phyloP scores from a whole-genome alignment of 139 green algal species.

The Trebouxia sp. region DNA sequence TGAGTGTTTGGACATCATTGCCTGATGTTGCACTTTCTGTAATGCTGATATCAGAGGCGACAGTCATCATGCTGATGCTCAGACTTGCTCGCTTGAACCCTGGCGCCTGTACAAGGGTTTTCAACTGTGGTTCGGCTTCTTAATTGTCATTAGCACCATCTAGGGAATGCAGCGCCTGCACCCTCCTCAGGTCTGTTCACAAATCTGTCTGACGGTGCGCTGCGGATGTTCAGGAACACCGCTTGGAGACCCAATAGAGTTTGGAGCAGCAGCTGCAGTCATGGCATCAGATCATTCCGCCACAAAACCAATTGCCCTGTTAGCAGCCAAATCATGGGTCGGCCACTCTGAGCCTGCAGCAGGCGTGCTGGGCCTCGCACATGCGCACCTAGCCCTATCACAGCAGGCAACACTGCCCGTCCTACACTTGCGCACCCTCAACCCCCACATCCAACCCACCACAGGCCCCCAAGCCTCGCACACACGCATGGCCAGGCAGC shows the following conservation, averaged over 20 bases:
- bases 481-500: background rate
- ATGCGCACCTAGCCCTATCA: conserved; percentile 2
- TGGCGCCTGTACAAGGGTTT: too few species aligned
- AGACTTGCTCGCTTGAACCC: too few species aligned
- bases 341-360: conserved; percentile 87
- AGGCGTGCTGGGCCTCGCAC: conserved; percentile 57
- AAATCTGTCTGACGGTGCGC: background rate
- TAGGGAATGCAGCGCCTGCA: too few species aligned
- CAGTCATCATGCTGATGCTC: too few species aligned
- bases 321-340: conserved; percentile 71
- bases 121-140: too few species aligned
- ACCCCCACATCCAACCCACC: background rate
- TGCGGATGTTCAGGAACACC: conserved; percentile 59
- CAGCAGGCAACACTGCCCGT: conserved; percentile 26
- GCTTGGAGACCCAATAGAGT: conserved; percentile 66
- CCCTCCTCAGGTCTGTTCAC: background rate
- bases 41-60: too few species aligned
- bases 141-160: too few species aligned
- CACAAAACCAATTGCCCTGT: conserved; percentile 53
- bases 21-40: too few species aligned
- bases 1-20: too few species aligned
- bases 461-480: conserved; percentile 29
- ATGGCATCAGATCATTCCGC: conserved; percentile 61
- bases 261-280: conserved; percentile 42
- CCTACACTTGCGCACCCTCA: background rate